Evolutionary conservation across 1,284 basidiomycete genomes (phyloP).

Genomic region (Rhodotorula sp.): DNA sequence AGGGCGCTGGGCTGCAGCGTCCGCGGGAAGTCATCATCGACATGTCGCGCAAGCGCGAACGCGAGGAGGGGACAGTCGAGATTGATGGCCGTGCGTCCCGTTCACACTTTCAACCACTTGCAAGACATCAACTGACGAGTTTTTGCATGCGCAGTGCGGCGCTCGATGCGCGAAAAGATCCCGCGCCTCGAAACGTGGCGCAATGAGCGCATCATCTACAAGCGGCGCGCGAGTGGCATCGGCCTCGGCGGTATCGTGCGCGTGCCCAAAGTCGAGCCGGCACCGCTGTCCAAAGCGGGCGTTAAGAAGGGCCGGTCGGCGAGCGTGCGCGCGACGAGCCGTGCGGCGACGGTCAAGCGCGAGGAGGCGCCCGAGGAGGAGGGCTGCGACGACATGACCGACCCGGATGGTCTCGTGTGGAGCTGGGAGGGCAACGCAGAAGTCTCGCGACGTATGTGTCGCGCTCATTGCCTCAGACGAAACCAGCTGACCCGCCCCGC

Average conservation of each 20-base stretch:
- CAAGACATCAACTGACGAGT: slow-evolving; percentile 51
- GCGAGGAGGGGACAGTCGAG: slow-evolving; percentile 39
- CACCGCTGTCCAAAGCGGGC: slow-evolving; percentile 42
- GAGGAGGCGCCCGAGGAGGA: slow-evolving; percentile 61
- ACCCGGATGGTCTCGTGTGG: slow-evolving; percentile 66
- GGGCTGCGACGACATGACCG: slow-evolving; percentile 80
- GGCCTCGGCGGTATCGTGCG: slow-evolving; percentile 79
- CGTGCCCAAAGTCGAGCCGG: slow-evolving; percentile 66
- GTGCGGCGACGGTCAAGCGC: slow-evolving; percentile 30
- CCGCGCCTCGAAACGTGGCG: slow-evolving; percentile 89
- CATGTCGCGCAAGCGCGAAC: slow-evolving; percentile 40
- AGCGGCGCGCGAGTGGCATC: slow-evolving; percentile 61
- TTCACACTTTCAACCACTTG: neutral
- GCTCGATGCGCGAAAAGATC: slow-evolving; percentile 70
- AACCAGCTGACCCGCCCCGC: neutral
- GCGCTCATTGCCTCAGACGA: no score
- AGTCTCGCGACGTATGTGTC: slow-evolving; percentile 65
- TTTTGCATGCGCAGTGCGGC: slow-evolving; percentile 56
- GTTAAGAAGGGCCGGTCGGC: slow-evolving; percentile 46
- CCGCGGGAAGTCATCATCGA: slow-evolving; percentile 37
- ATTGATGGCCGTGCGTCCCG: slow-evolving; percentile 37
- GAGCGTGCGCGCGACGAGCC: slow-evolving; percentile 51
- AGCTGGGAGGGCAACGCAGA: slow-evolving; percentile 67
- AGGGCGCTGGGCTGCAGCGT: slow-evolving; percentile 27
- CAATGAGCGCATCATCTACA: slow-evolving; percentile 84